phyloP scores from a whole-genome alignment of 768 basidiomycete species.

The Termitomyces bulborhizus region DNA sequence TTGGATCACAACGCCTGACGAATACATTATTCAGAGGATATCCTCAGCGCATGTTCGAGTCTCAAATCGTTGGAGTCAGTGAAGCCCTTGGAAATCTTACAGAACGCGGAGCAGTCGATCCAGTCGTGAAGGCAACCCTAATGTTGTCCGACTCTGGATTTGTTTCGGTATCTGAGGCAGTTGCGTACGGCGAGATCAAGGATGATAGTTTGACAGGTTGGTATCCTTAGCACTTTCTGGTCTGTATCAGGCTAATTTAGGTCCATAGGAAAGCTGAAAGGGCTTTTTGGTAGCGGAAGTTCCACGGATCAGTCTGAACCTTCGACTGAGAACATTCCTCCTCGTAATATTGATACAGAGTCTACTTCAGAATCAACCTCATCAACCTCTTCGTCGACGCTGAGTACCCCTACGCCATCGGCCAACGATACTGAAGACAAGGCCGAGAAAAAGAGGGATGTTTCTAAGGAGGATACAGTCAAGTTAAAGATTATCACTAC shows the following conservation, averaged over 20 bases:
- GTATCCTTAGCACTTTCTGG: constrained; percentile 11
- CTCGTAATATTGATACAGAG: constrained; percentile 29
- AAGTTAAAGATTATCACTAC: constrained; percentile 55
- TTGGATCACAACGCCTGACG: background rate
- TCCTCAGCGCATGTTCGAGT: constrained; percentile 69
- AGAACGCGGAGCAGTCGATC: constrained; percentile 71
- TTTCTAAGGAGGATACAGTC: constrained; percentile 57
- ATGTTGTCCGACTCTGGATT: constrained; percentile 85
- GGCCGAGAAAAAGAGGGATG: constrained; percentile 28
- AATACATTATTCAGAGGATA: constrained; percentile 43
- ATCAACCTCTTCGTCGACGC: constrained; percentile 24
- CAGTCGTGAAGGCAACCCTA: constrained; percentile 82
- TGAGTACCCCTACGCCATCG: constrained; percentile 31
- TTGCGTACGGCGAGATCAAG: constrained; percentile 77
- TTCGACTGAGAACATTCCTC: constrained; percentile 36
- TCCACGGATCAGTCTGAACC: constrained; percentile 34
- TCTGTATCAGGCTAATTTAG: constrained; percentile 1
- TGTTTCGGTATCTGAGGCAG: constrained; percentile 70
- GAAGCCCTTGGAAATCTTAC: constrained; percentile 82
- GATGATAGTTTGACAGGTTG: constrained; percentile 71
- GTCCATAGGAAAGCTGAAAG: constrained; percentile 73
- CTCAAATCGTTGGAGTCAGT: constrained; percentile 63
- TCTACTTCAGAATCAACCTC: constrained; percentile 25
- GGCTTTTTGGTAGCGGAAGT: constrained; percentile 67
- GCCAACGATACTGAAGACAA: constrained; percentile 22